Evolutionary conservation across 2,329 filamentous ascomycete genomes (phyloP).

Genomic region (Verticillium isaacii): DNA sequence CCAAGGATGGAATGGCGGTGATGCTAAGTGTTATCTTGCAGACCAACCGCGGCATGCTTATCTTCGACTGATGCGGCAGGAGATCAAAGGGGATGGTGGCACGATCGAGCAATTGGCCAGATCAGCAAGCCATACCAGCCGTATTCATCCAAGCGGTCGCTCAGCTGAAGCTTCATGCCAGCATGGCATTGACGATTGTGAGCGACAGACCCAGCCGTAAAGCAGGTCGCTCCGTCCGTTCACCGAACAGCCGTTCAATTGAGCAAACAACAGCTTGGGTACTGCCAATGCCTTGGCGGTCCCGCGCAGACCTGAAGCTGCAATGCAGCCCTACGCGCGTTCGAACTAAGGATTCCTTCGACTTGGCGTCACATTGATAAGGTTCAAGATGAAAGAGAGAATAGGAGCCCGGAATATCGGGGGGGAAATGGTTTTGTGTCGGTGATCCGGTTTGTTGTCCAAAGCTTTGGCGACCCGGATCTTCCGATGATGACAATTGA

Average conservation of each 20-base stretch:
- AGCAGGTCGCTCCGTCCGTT: not conserved
- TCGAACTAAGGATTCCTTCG: not conserved
- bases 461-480: not conserved
- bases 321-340: not conserved
- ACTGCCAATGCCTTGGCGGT: not conserved
- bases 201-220: not conserved
- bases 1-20: not conserved
- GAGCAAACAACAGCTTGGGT: not conserved
- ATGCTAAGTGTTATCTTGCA: not conserved
- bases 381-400: not conserved
- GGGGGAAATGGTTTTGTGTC: too few relatives aligned
- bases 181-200: not conserved
- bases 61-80: not conserved
- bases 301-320: not conserved
- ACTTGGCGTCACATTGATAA: not conserved
- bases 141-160: not conserved
- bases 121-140: not conserved
- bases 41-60: not conserved
- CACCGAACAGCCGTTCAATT: not conserved
- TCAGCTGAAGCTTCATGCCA: not conserved
- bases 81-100: not conserved
- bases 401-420: too few relatives aligned
- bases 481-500: not conserved
- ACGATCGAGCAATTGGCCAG: not conserved
- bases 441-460: too few relatives aligned